Conservation (phyloP, 768 basidiomycete species). For the Candolleomyces eurysporus region DNA sequence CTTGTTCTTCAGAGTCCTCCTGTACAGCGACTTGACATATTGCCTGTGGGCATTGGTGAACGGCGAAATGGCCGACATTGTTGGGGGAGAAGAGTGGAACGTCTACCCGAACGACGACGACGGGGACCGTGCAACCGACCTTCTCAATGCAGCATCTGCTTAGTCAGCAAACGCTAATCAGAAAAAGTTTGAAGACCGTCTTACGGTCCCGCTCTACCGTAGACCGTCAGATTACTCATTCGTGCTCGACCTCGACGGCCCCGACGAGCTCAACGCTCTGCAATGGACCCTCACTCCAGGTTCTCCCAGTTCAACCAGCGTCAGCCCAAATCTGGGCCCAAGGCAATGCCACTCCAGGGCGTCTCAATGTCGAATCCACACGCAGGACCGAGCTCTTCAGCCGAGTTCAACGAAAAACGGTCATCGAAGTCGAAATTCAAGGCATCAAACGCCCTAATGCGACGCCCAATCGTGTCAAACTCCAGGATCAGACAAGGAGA, state of each 20-base stretch:
- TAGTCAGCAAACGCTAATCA: conserved; percentile 15
- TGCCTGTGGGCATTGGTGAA: conserved; percentile 76
- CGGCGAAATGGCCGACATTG: conserved; percentile 48
- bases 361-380: conserved; percentile 22
- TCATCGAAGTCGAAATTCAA: conserved; percentile 22
- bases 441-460: conserved; percentile 20
- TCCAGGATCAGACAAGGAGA: conserved; percentile 77
- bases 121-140: background rate
- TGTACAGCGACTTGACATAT: conserved; percentile 92
- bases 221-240: background rate
- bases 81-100: background rate
- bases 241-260: conserved; percentile 5
- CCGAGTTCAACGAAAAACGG: conserved; percentile 32
- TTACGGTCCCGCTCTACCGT: conserved; percentile 9
- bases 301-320: conserved; percentile 75
- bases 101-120: background rate
- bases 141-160: background rate
- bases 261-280: conserved; percentile 7
- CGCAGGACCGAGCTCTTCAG: conserved; percentile 34
- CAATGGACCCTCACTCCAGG: conserved; percentile 79
- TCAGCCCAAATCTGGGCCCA: conserved; percentile 65
- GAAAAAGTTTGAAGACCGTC: conserved; percentile 8
- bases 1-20: conserved; percentile 79
- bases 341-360: conserved; percentile 26
- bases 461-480: conserved; percentile 74